Evolutionary conservation across 2,329 filamentous ascomycete genomes (phyloP).

Genomic region (Nothopassalora personata): DNA sequence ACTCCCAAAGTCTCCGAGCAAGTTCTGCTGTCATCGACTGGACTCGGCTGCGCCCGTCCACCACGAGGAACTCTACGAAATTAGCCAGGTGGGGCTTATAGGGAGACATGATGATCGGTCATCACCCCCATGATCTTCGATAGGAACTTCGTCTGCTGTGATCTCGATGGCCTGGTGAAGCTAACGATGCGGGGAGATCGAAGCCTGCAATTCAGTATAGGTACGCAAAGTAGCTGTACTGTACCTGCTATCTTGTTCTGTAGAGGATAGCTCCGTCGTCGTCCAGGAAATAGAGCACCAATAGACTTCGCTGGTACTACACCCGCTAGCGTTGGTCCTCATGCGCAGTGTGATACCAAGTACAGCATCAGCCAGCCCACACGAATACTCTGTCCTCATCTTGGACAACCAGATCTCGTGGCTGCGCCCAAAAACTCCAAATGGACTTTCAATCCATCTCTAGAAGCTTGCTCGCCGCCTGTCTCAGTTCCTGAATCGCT

Average conservation of each 20-base stretch:
- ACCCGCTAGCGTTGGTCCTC: background rate
- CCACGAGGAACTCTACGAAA: slow-evolving; percentile 1
- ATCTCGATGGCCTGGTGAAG: background rate
- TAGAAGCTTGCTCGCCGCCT: background rate
- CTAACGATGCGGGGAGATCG: slow-evolving; percentile 1
- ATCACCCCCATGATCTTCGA: slow-evolving; percentile 1
- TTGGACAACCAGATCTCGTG: background rate
- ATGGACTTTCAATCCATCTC: background rate
- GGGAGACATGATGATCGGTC: background rate
- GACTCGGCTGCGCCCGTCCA: background rate
- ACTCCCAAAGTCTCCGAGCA: background rate
- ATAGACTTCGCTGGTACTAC: background rate
- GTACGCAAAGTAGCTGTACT: background rate
- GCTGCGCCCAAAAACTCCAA: background rate
- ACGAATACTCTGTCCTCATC: background rate
- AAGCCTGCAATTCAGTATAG: background rate
- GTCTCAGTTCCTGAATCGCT: background rate
- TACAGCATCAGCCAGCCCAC: background rate
- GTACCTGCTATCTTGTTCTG: background rate
- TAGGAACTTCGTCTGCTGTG: background rate
- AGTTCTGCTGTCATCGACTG: background rate
- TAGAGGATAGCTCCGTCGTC: background rate
- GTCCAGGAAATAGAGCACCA: background rate
- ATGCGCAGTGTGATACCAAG: background rate
- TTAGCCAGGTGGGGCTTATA: slow-evolving; percentile 2